Evolutionary conservation across 805 yeast genomes (phyloP).

Genomic region (Yamadazyma takamatsuzukensis): DNA sequence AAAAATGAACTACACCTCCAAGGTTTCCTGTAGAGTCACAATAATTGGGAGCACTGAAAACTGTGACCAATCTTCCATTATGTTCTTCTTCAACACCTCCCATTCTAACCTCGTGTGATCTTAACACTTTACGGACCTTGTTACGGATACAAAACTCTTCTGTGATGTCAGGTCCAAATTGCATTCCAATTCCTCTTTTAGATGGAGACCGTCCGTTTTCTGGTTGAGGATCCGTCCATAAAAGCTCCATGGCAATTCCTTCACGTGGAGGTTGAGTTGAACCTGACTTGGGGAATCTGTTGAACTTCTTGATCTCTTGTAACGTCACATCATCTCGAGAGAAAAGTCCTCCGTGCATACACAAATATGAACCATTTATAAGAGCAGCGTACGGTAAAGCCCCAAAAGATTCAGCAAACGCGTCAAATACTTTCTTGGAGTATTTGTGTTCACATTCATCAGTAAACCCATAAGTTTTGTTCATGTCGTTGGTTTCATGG

Average conservation of each 20-base stretch:
- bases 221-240: constrained; percentile 96
- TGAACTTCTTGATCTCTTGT: constrained; percentile 67
- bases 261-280: constrained; percentile 80
- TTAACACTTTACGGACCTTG: constrained; percentile 70
- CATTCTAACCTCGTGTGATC: constrained; percentile 96
- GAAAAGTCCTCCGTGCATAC: constrained; percentile 95
- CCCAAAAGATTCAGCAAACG: constrained; percentile 83
- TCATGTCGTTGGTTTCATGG: constrained; percentile 96
- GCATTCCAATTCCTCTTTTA: constrained; percentile 92
- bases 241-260: constrained; percentile 91
- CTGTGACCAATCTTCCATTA: constrained; percentile 80
- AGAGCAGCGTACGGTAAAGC: constrained; percentile 82
- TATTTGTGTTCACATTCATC: constrained; percentile 94
- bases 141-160: constrained; percentile 70
- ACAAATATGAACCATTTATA: constrained; percentile 72
- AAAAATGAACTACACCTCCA: constrained; percentile 84
- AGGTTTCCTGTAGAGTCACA: constrained; percentile 89
- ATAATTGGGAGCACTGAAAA: constrained; percentile 97
- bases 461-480: constrained; percentile 91
- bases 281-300: constrained; percentile 54
- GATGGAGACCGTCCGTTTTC: constrained; percentile 78
- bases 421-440: constrained; percentile 70
- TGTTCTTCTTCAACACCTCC: constrained; percentile 88
- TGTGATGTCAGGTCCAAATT: constrained; percentile 96
- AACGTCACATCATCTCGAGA: constrained; percentile 69